Evolutionary conservation across 2,329 filamentous ascomycete species (phyloP).

Genomic region (Neoscytalidium dimidiatum): DNA sequence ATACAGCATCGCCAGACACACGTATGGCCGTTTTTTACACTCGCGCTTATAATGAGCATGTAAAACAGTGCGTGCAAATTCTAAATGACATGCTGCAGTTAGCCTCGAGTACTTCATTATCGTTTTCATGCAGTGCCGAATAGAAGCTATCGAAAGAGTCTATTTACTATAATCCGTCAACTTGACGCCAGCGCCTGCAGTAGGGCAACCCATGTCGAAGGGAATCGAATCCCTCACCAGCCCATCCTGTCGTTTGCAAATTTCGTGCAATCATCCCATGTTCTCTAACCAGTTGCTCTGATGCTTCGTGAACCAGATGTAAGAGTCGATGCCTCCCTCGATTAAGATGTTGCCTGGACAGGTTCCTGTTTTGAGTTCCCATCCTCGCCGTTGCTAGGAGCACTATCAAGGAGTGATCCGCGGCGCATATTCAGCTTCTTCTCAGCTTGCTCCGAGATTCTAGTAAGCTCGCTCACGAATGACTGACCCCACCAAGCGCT

Average conservation of each 20-base stretch:
- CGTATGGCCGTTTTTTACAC: too few relatives aligned
- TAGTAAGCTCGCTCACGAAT: constrained; percentile 80
- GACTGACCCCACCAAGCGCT: constrained; percentile 94
- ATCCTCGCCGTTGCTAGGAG: neutral
- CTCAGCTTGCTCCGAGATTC: constrained; percentile 56
- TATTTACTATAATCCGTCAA: neutral
- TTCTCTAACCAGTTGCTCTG: constrained; percentile 5
- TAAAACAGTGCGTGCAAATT: too few relatives aligned
- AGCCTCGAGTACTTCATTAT: too few relatives aligned
- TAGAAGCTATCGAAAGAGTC: neutral
- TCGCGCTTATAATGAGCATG: too few relatives aligned
- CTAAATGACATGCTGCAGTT: too few relatives aligned
- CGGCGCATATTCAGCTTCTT: constrained; percentile 48
- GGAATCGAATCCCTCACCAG: neutral
- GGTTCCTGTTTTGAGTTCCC: neutral
- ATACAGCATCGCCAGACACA: too few relatives aligned
- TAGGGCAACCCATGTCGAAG: neutral
- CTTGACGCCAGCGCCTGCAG: neutral
- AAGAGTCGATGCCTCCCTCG: neutral
- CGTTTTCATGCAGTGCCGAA: neutral
- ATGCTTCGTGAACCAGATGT: neutral
- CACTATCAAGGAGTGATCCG: constrained; percentile 17
- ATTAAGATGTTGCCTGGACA: neutral
- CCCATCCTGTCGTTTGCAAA: neutral
- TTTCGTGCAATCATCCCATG: constrained; percentile 13